A percentile compares a stretch with the other conserved stretches of the same genome.
These are phyloP conservation scores for Beauveria sp. DNA, from an alignment of 2,329 filamentous ascomycete genomes.

Conservation along the genomic window DNA sequence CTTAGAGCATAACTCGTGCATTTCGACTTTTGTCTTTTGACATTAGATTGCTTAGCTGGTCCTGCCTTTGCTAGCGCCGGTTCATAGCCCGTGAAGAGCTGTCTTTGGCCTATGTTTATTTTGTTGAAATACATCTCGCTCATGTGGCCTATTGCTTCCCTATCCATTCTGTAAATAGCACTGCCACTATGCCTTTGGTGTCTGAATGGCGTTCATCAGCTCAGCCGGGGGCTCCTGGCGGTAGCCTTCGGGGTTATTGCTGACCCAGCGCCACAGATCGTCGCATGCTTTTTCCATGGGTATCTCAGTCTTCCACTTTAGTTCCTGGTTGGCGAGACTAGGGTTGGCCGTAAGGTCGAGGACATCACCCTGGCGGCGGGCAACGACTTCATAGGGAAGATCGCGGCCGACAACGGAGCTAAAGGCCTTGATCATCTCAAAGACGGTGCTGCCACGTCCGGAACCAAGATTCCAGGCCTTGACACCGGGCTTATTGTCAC, in stretches of 20 bases:
- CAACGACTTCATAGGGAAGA: conserved; percentile 78
- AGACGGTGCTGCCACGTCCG: conserved; percentile 88
- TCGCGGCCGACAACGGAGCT: conserved; percentile 76
- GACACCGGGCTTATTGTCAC: conserved; percentile 75
- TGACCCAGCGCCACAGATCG: conserved; percentile 94
- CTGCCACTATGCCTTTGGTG: conserved; percentile 19
- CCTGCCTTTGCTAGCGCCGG: neutral
- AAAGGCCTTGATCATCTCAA: conserved; percentile 96
- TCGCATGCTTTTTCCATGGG: conserved; percentile 89
- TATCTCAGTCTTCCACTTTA: conserved; percentile 84
- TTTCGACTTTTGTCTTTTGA: neutral
- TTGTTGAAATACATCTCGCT: conserved; percentile 8
- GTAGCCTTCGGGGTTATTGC: conserved; percentile 95
- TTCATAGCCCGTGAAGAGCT: neutral
- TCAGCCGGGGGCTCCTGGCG: conserved; percentile 81
- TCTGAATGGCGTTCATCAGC: conserved; percentile 60
- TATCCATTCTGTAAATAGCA: conserved; percentile 8
- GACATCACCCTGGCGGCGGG: conserved; percentile 79
- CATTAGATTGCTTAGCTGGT: neutral
- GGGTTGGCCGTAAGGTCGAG: conserved; percentile 92
- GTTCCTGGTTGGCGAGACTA: conserved; percentile 75
- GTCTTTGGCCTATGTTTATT: neutral
- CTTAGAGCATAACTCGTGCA: neutral
- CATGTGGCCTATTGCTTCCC: conserved; percentile 15
- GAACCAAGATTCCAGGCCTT: conserved; percentile 96